Base-by-base conservation (phyloP, 1,139 yeast species). In the Meyerozyma sp. region DNA sequence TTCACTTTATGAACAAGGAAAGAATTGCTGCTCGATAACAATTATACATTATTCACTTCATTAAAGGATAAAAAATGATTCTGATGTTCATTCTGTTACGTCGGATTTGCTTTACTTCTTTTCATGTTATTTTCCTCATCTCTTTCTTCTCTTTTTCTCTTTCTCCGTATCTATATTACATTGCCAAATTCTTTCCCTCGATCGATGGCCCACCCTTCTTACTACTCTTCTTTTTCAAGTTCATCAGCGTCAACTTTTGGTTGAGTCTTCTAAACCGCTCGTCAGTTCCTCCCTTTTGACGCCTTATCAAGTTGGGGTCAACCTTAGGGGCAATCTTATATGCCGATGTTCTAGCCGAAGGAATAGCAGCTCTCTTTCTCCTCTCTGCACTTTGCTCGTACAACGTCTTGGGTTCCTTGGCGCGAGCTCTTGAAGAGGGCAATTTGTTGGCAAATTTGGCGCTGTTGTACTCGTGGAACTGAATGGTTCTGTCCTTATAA, bases 321-420 rank as follows among this genome's bases (percentile, higher is more conserved):
- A 87, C 87, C 57, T 74, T 82, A 43, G 98, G 98, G 0, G 97
- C 98, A 59, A 87, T 84, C 57, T 85, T 87, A 70, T 88, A 91
- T 47, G 93, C 95, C 7, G 90, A 82, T 2, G 95, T 84, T 53
- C 94, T 80, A 40, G 91, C 91, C 39, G 84, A 81, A 21, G 98
- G 98, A 44, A 93, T 93, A 36, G 96, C 95, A 9, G 98, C 97
- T 63, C 98, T 80, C 64, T 87, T 86, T 66, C 93, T 77, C 65
- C 96, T 81, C 51, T 82, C 90, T n/a, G 97, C 96, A 56, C 88
- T 84, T 59, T 85, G 93, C 67, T 89, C 96, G 57, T 89, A 90
- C 49, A 86, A 72, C 4, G 88, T 66, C 62, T 77, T 79, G 28
- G 68, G 65, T 57, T 62, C 83, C 70, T 56, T 66, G 8, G 62